Base-by-base conservation (phyloP, 2,329 filamentous ascomycete genomes). In the Botrytis fabae region DNA sequence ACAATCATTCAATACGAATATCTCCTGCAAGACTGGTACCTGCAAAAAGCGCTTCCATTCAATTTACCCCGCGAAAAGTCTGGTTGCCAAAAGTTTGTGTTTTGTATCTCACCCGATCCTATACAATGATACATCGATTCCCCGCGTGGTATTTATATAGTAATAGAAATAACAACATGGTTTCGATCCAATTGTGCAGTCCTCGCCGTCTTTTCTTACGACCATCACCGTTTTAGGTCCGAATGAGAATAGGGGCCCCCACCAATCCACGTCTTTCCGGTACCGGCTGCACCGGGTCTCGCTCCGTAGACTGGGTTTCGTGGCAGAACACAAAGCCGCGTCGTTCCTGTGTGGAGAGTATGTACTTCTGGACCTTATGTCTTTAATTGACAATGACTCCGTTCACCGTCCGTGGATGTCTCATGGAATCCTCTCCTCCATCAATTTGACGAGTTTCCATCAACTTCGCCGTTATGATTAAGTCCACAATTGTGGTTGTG, bases 211-310 rank as follows among this genome's bases (percentile, higher is more conserved):
- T 69, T 40, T 57, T 32, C 65, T 42, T 42, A 32, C 48, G 40
- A 38, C 51, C 25, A 57, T 44, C n/a, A 14, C 16, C 32, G 16
- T 42, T 57, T 42, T 42, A 22, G 48, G 5, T 54, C n/a, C 38
- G 18, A 44, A 57, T 57, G n/a, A 57, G 48, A 69, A 57, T 32
- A 57, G 48, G 38, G 65, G 20, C 57, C 40, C 63, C 44, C 57
- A 64, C 69, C 48, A 63, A 38, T 9, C 71, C 71, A 69, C 66
- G 40, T 63, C 44, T 69, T 38, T 70, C 59, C 72, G 74, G 74
- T 51, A 69, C 68, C 40, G 72, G 72, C 66, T 62, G 66, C 70
- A 57, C 63, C 48, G 70, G 65, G 32, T 64, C 64, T 38, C 72
- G 46, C n/a, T 60, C 42, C n/a, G 14, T 44, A n/a, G 59, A 60